Evolutionary conservation across 306 rosid species (phyloP).

Genomic region (Prunus campanulata): DNA sequence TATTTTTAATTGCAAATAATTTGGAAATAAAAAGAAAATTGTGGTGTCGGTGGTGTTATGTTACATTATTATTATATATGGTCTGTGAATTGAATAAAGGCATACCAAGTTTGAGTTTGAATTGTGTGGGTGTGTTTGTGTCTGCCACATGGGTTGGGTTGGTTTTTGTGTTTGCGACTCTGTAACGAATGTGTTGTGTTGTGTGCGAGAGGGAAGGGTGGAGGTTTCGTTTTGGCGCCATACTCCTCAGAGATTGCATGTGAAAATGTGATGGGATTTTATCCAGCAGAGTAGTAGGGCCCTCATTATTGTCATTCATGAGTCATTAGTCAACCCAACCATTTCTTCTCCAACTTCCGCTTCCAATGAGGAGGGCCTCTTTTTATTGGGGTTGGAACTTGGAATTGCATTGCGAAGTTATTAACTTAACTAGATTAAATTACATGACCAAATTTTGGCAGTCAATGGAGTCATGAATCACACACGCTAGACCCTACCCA

Average conservation of each 20-base stretch:
- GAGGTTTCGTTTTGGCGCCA: conserved; percentile 17
- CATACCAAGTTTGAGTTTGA: not conserved
- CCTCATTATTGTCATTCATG: not conserved
- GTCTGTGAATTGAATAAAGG: not conserved
- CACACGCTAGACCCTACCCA: not conserved
- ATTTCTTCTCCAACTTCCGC: not conserved
- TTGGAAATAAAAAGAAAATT: not conserved
- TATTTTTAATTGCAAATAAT: conserved; percentile 6
- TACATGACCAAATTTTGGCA: not conserved
- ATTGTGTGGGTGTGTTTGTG: conserved; percentile 10
- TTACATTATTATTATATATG: no score
- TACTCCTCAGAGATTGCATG: not conserved
- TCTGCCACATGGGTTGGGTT: conserved; percentile 51
- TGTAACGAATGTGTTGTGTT: not conserved
- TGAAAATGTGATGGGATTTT: conserved; percentile 23
- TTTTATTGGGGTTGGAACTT: not conserved
- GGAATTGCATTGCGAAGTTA: no score
- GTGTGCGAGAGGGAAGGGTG: not conserved
- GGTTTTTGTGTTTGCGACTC: not conserved
- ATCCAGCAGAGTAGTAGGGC: not conserved
- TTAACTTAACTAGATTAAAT: not conserved
- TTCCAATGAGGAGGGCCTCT: not conserved
- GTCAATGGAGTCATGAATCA: not conserved
- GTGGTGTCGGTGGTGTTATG: conserved; percentile 52
- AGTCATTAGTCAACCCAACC: not conserved